phyloP scores from a whole-genome alignment of 345 rosid genomes.

The Chamaenerion angustifolium region DNA sequence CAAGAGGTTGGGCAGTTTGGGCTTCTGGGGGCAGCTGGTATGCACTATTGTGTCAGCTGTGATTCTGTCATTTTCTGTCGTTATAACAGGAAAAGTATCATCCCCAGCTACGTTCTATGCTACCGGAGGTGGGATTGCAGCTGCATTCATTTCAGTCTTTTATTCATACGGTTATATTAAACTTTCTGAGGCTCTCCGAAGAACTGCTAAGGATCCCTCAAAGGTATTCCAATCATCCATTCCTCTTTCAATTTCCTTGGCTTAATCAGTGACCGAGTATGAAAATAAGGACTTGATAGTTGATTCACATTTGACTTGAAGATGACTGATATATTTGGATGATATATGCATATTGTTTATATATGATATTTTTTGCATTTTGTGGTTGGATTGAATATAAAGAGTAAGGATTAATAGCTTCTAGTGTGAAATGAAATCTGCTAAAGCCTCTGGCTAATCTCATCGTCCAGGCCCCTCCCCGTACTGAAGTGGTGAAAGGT shows the following conservation, averaged over 20 bases:
- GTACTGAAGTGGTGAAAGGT: conserved; percentile 90
- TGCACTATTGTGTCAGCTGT: conserved; percentile 78
- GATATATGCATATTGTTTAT: too few relatives aligned
- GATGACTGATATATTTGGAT: too few relatives aligned
- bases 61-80: conserved; percentile 76
- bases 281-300: neutral
- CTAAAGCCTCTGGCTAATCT: too few relatives aligned
- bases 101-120: conserved; percentile 82
- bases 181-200: conserved; percentile 70
- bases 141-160: conserved; percentile 77
- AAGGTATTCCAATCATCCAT: conserved; percentile 37
- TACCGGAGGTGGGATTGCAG: conserved; percentile 80
- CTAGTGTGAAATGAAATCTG: too few relatives aligned
- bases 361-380: too few relatives aligned
- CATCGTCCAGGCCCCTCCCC: conserved; percentile 71
- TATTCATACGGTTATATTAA: conserved; percentile 94
- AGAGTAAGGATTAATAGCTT: too few relatives aligned
- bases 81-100: conserved; percentile 62
- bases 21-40: conserved; percentile 94
- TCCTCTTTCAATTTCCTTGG: neutral
- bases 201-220: conserved; percentile 68
- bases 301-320: too few relatives aligned
- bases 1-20: conserved; percentile 76
- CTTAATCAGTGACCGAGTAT: too few relatives aligned
- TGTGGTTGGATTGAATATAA: too few relatives aligned